Evolutionary conservation across 495 filamentous ascomycete genomes (phyloP).

Genomic region (Melanomma pulvis-pyrius): DNA sequence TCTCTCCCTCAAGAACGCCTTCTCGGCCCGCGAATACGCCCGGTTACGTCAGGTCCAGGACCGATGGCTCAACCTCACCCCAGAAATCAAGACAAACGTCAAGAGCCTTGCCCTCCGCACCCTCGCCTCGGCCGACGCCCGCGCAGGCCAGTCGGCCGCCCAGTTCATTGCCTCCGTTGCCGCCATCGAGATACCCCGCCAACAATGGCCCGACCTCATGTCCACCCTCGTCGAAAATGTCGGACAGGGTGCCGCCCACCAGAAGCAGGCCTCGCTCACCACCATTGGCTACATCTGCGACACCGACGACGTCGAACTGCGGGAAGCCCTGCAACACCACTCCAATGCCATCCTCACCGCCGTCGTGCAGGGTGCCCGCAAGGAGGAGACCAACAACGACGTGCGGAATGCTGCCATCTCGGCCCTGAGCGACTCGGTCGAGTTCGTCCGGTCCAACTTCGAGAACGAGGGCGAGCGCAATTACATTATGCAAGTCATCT

Average conservation of each 20-base stretch:
- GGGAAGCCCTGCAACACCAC: conserved; percentile 76
- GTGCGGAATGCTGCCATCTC: conserved; percentile 90
- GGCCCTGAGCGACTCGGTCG: conserved; percentile 93
- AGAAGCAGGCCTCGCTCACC: conserved; percentile 91
- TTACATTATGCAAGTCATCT: conserved; percentile 99
- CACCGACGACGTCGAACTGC: conserved; percentile 83
- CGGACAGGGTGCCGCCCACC: conserved; percentile 75
- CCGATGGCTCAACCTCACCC: conserved; percentile 83
- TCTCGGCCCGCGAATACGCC: conserved; percentile 84
- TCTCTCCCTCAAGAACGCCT: conserved; percentile 96
- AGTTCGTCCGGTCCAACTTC: conserved; percentile 97
- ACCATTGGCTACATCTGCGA: conserved; percentile 98
- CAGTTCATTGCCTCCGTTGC: conserved; percentile 95
- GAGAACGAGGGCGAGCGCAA: conserved; percentile 98
- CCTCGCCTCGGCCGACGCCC: conserved; percentile 70
- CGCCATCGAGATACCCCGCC: conserved; percentile 86
- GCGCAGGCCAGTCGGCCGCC: conserved; percentile 85
- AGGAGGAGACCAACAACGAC: conserved; percentile 88
- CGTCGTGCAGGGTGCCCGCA: conserved; percentile 94
- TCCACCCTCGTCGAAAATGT: conserved; percentile 84
- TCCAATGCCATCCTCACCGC: conserved; percentile 98
- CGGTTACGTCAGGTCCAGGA: conserved; percentile 84
- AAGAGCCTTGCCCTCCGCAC: conserved; percentile 88
- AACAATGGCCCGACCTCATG: conserved; percentile 97
- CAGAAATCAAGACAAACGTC: conserved; percentile 77